These are phyloP conservation scores for Leishmania gerbilli DNA, from an alignment of 208 protist species.

Conservation along the genomic window DNA sequence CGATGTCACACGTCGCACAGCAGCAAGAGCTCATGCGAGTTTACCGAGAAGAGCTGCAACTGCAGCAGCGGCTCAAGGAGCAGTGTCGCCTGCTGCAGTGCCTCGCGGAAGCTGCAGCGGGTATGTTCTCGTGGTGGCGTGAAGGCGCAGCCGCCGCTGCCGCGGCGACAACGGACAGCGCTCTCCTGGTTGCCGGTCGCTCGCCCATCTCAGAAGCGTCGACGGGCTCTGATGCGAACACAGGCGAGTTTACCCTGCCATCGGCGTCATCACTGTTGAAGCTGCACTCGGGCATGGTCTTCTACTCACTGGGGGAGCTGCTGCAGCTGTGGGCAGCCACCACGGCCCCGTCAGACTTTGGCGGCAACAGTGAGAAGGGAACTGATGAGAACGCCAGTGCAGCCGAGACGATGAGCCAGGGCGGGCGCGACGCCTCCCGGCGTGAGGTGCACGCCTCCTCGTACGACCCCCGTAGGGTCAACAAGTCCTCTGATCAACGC, in stretches of 20 bases:
- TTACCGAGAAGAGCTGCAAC: conserved; percentile 13
- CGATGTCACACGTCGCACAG: conserved; percentile 4
- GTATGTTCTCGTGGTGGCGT: conserved; percentile 25
- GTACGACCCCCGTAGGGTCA: neutral
- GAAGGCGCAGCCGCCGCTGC: conserved; percentile 9
- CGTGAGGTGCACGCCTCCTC: neutral
- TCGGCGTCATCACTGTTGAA: neutral
- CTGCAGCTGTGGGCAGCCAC: conserved; percentile 16
- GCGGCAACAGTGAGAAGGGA: neutral
- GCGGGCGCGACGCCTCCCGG: neutral
- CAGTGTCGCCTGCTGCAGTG: conserved; percentile 24
- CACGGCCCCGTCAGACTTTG: neutral
- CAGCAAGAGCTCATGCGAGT: conserved; percentile 21
- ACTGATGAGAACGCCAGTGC: neutral
- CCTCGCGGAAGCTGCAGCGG: conserved; percentile 14
- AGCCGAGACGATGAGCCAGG: neutral
- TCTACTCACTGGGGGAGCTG: conserved; percentile 32
- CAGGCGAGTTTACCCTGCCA: neutral
- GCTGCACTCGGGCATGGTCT: conserved; percentile 16
- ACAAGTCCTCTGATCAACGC: neutral
- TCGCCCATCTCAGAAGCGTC: neutral
- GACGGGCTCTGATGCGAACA: neutral
- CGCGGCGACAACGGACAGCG: neutral
- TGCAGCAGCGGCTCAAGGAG: conserved; percentile 21
- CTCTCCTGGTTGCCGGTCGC: neutral